These are phyloP conservation scores for Beta corolliflora DNA, from an alignment of 179 eudicot genomes.

Conservation along the genomic window DNA sequence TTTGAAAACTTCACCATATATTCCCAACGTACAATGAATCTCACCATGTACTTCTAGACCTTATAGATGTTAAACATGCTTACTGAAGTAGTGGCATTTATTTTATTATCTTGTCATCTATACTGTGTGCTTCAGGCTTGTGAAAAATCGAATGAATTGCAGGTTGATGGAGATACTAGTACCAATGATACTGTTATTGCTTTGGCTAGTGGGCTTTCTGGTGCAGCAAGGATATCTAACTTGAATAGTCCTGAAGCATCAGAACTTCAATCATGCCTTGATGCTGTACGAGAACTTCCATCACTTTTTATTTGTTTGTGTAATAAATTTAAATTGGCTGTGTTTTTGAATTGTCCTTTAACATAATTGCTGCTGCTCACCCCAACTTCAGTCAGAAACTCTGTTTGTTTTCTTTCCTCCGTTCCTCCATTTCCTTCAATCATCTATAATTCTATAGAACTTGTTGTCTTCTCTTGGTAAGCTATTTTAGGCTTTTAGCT, in stretches of 20 bases:
- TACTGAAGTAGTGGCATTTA: constrained; percentile 3
- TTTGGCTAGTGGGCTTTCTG: constrained; percentile 93
- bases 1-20: too few relatives aligned
- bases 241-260: constrained; percentile 66
- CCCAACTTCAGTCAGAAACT: neutral
- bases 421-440: neutral
- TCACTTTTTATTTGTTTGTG: neutral
- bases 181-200: constrained; percentile 97
- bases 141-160: constrained; percentile 32
- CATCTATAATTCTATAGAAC: too few relatives aligned
- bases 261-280: constrained; percentile 86
- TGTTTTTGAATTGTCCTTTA: neutral
- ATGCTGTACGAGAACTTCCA: constrained; percentile 73
- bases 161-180: constrained; percentile 99
- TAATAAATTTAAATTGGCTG: neutral
- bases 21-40: too few relatives aligned
- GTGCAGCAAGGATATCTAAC: constrained; percentile 57
- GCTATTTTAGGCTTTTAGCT: neutral
- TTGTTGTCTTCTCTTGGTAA: neutral
- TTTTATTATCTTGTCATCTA: neutral
- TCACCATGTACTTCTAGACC: too few relatives aligned
- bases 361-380: neutral
- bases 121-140: constrained; percentile 6
- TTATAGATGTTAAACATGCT: constrained; percentile 1
- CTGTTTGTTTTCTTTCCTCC: neutral